phyloP scores from a whole-genome alignment of 2,329 filamentous ascomycete genomes.

The Beauveria medogensis region DNA sequence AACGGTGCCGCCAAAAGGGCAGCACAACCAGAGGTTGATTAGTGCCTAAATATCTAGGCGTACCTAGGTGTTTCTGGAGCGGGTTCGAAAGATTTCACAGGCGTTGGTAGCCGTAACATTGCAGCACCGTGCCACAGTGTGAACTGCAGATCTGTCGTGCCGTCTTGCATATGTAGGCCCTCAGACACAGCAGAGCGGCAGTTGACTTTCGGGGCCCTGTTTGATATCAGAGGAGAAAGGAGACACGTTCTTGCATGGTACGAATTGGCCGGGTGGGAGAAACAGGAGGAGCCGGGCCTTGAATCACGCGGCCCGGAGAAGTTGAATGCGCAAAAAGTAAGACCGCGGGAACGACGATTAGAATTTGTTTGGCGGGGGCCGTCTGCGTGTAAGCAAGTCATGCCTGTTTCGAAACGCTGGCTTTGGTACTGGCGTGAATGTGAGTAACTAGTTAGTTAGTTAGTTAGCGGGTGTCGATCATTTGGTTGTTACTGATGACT shows the following conservation, averaged over 20 bases:
- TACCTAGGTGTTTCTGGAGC: not conserved
- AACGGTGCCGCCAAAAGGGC: not conserved
- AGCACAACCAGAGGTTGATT: not conserved
- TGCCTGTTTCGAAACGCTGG: not conserved
- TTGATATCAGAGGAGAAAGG: no score
- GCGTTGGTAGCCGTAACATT: not conserved
- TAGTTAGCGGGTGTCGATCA: not conserved
- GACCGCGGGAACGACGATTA: slow-evolving; percentile 1
- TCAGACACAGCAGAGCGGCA: no score
- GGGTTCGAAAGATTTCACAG: not conserved
- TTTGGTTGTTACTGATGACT: not conserved
- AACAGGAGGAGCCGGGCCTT: not conserved
- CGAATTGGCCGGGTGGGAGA: not conserved
- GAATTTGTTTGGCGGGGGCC: not conserved
- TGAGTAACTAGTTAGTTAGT: not conserved
- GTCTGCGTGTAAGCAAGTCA: not conserved
- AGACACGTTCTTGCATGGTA: not conserved
- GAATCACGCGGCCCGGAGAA: not conserved
- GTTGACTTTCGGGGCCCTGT: no score
- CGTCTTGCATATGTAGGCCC: no score
- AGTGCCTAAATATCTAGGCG: not conserved
- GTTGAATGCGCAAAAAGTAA: not conserved
- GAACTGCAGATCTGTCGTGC: no score
- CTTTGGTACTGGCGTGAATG: not conserved
- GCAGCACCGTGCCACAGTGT: no score